A percentile compares a stretch with the other conserved stretches of the same genome.
phyloP scores from a whole-genome alignment of 1,284 basidiomycete species.

The Melampsora americana region DNA sequence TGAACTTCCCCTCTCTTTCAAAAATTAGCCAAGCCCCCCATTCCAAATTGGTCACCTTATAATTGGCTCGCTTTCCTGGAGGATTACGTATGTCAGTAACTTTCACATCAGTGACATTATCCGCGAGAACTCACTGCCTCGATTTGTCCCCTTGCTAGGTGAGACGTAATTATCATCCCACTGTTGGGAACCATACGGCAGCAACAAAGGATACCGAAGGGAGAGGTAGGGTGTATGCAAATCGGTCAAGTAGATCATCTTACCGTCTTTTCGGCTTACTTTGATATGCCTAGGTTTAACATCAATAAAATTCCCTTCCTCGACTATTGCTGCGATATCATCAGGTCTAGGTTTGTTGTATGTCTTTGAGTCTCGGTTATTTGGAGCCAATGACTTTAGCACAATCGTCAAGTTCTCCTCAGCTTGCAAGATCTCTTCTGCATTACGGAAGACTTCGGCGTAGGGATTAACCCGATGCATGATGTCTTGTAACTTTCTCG shows the following conservation, averaged over 20 bases:
- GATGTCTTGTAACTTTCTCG: no score
- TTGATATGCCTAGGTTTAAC: background rate
- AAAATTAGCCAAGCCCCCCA: background rate
- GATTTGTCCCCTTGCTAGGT: background rate
- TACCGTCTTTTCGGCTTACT: background rate
- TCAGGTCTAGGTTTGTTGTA: background rate
- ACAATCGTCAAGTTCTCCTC: background rate
- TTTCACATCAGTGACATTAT: background rate
- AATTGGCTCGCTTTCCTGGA: background rate
- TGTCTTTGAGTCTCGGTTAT: no score
- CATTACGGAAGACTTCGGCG: background rate
- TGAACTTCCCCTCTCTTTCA: background rate
- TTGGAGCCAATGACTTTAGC: background rate
- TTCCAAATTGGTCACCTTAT: conserved; percentile 1
- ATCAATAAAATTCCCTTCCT: background rate
- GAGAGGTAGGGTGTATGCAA: background rate
- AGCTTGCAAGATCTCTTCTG: background rate
- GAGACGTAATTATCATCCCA: background rate
- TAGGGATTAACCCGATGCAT: no score
- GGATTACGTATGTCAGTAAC: background rate
- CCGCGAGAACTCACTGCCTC: conserved; percentile 45
- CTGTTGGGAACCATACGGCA: conserved; percentile 7
- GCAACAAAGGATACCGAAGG: background rate
- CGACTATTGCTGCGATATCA: background rate
- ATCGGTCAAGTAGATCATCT: background rate